Percentiles rank a stretch among this genome's conserved stretches.
Conservation (phyloP, 176 grass and related monocot genomes). For the Eremochloa ophiuroides region DNA sequence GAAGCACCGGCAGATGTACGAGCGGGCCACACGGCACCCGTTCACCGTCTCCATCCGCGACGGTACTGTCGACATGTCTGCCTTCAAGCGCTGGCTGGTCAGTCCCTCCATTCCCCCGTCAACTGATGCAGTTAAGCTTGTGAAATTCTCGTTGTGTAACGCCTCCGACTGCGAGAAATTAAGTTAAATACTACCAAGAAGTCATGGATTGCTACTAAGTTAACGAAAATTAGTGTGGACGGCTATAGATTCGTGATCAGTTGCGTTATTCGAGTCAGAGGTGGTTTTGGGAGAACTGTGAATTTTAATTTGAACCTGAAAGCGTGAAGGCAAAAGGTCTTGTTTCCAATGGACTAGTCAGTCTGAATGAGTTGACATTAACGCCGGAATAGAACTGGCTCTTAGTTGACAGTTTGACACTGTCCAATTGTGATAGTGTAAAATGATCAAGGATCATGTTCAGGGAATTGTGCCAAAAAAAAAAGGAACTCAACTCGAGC, state of each 20-base stretch:
- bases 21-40: slow-evolving; percentile 64
- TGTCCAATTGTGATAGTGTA: neutral
- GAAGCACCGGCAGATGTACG: slow-evolving; percentile 49
- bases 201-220: neutral
- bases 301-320: neutral
- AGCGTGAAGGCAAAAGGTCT: neutral
- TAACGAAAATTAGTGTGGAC: neutral
- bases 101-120: neutral
- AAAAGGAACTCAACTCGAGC: neutral
- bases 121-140: no score
- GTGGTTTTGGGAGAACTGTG: neutral
- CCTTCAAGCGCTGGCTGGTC: slow-evolving; percentile 80
- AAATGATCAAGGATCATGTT: neutral
- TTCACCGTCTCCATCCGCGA: slow-evolving; percentile 77
- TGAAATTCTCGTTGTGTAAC: neutral
- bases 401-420: no score
- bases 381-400: no score
- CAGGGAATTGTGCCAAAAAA: neutral
- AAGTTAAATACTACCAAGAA: neutral
- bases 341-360: neutral
- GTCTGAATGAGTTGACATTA: no score
- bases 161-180: neutral
- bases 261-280: neutral
- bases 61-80: slow-evolving; percentile 53
- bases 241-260: neutral